Evolutionary conservation across 805 yeast species (phyloP).

Genomic region (Wickerhamia fluorescens): DNA sequence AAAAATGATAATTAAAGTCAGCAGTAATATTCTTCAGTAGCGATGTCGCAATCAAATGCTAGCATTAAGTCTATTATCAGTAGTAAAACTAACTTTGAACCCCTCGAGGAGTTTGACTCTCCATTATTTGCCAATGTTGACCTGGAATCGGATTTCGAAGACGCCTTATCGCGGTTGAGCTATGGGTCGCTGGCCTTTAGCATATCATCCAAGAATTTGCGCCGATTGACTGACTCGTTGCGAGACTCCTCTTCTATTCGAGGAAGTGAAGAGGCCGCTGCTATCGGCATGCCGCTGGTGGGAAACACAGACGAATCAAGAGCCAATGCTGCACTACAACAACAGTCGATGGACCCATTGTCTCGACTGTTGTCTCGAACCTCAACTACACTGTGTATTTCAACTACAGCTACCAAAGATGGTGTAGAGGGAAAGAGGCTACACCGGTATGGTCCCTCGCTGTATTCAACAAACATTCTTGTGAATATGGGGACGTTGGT

Average conservation of each 20-base stretch:
- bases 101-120: constrained; percentile 13
- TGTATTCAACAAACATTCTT: constrained; percentile 26
- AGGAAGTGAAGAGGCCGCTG: too few relatives aligned
- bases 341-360: too few relatives aligned
- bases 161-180: constrained; percentile 8
- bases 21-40: too few relatives aligned
- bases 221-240: constrained; percentile 4
- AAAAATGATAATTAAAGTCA: too few relatives aligned
- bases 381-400: constrained; percentile 59
- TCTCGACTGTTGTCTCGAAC: constrained; percentile 57
- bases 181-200: constrained; percentile 13
- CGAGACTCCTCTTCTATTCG: too few relatives aligned
- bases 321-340: too few relatives aligned
- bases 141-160: constrained; percentile 6
- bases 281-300: too few relatives aligned
- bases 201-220: constrained; percentile 14
- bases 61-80: constrained; percentile 32
- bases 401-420: constrained; percentile 69
- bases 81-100: constrained; percentile 21
- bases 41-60: constrained; percentile 41
- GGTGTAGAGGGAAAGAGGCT: constrained; percentile 61
- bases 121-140: too few relatives aligned
- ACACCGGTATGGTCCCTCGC: constrained; percentile 37
- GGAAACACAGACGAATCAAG: too few relatives aligned
- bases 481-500: constrained; percentile 18